Evolutionary conservation across 2,329 filamentous ascomycete species (phyloP).

Genomic region (Diaporthe amygdali): DNA sequence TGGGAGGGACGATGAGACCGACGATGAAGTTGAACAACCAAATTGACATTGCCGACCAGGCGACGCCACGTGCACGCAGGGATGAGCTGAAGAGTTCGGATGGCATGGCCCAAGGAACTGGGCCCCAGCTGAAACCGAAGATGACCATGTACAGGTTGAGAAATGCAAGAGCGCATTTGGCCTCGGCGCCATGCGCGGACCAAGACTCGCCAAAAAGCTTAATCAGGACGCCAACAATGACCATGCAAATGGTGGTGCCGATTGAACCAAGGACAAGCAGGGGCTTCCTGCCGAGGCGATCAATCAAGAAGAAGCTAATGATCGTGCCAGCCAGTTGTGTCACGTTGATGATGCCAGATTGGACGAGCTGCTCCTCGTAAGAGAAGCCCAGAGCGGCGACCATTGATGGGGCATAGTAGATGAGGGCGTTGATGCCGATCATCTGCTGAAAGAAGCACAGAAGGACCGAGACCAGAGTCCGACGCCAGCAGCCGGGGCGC

Average conservation of each 20-base stretch:
- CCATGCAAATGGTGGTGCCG: conserved; percentile 50
- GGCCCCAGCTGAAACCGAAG: conserved; percentile 12
- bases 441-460: conserved; percentile 67
- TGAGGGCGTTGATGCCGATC: conserved; percentile 53
- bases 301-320: conserved; percentile 54
- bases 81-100: conserved; percentile 36
- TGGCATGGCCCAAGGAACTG: conserved; percentile 25
- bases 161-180: conserved; percentile 3
- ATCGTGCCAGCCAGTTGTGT: conserved; percentile 50
- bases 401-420: conserved; percentile 53
- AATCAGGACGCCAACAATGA: conserved; percentile 59
- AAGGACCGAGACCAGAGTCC: conserved; percentile 50
- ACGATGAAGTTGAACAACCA: conserved; percentile 44
- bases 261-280: conserved; percentile 50
- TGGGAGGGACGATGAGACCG: conserved; percentile 31
- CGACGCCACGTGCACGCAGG: conserved; percentile 40
- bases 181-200: conserved; percentile 47
- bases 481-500: conserved; percentile 51
- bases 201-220: conserved; percentile 56
- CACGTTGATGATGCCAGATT: conserved; percentile 53
- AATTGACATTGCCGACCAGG: conserved; percentile 43
- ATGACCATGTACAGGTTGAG: conserved; percentile 14
- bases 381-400: conserved; percentile 51
- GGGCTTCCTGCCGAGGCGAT: conserved; percentile 50
- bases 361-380: conserved; percentile 48